phyloP scores from a whole-genome alignment of 2,329 filamentous ascomycete genomes.

The Monosporascus sp. region DNA sequence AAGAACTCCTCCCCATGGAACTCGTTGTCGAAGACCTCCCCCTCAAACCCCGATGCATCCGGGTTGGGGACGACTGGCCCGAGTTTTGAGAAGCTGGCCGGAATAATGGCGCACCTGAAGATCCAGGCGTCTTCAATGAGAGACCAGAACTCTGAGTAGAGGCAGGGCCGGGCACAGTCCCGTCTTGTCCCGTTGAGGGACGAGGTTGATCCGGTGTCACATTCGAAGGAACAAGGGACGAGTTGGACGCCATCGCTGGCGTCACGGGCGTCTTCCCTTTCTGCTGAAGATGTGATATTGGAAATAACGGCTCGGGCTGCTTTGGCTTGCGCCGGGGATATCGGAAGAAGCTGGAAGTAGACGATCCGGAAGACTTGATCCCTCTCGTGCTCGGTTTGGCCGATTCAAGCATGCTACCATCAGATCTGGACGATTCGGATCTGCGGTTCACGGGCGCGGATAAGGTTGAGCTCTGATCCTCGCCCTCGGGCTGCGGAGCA shows the following conservation, averaged over 20 bases:
- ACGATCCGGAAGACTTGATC: neutral
- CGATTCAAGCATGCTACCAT: constrained; percentile 68
- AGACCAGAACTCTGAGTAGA: constrained; percentile 24
- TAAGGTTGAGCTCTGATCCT: constrained; percentile 56
- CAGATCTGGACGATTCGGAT: constrained; percentile 86
- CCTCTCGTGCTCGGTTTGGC: constrained; percentile 53
- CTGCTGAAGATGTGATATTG: constrained; percentile 76
- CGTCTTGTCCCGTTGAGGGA: constrained; percentile 24
- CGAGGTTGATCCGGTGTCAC: constrained; percentile 14
- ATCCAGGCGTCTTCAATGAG: constrained; percentile 30
- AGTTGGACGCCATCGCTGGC: constrained; percentile 32
- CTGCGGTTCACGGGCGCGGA: constrained; percentile 59
- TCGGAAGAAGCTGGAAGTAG: constrained; percentile 63
- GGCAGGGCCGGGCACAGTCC: constrained; percentile 29
- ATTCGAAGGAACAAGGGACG: constrained; percentile 34
- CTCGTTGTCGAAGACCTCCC: constrained; percentile 87
- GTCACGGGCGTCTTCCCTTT: constrained; percentile 46
- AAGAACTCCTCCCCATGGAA: constrained; percentile 68
- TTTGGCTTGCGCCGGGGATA: constrained; percentile 72
- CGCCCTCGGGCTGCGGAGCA: constrained; percentile 51
- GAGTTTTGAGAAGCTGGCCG: constrained; percentile 43
- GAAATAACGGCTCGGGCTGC: constrained; percentile 72
- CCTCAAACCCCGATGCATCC: constrained; percentile 54
- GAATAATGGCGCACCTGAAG: constrained; percentile 46
- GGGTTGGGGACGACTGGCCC: constrained; percentile 64